Base-by-base conservation (phyloP, 1,284 basidiomycete species). In the Mycena citricolor region DNA sequence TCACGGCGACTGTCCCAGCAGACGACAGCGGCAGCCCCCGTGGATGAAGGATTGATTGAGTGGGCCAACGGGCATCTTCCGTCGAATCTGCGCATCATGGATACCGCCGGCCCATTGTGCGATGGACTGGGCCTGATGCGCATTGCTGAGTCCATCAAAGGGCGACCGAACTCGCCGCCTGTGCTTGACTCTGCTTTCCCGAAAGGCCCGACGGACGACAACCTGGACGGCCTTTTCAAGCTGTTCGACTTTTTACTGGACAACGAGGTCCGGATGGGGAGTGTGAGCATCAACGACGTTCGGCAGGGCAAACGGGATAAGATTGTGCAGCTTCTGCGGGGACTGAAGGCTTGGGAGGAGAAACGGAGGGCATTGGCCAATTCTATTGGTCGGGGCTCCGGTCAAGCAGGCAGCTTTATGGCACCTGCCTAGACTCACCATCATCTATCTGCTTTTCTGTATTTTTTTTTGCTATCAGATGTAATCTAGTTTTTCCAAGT, bases 21-120 rank as follows among this genome's bases (percentile, higher is more conserved):
- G 65, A 5, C 61, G 69, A 16, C 62, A 62, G 19, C 46, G 65
- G 62, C 56, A 63, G 37, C 39, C 56, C 17, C 46, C 6, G 61
- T 70, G 5, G 79, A 86, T 44, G 65, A 67, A 14, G 68, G 66
- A 13, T 71, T 94, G 22, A 71, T 97, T 24, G 77, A 83, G 29
- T 97, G 93, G 93, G 86, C 91, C 29, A 97, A 97, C 66, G 68
- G 73, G 2, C 81, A 86, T 55, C 72, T 97, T 2, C 89, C 92
- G 0, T 57, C 69, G n/a, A 66, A 72, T 2, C 74, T 87, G 8
- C 80, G 80, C 54, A 83, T 92, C 31, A 71, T 63, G 8, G 76
- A 83, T 51, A 60, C 70, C 0, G 43, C 63, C 2, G 74, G 72
- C 1, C 61, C 77, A 3, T 56, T 83, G 4, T 84, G 74, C 55